These are phyloP conservation scores for Dissophora ornata DNA, from an alignment of 192 early-diverging fungal genomes.

Conservation along the genomic window DNA sequence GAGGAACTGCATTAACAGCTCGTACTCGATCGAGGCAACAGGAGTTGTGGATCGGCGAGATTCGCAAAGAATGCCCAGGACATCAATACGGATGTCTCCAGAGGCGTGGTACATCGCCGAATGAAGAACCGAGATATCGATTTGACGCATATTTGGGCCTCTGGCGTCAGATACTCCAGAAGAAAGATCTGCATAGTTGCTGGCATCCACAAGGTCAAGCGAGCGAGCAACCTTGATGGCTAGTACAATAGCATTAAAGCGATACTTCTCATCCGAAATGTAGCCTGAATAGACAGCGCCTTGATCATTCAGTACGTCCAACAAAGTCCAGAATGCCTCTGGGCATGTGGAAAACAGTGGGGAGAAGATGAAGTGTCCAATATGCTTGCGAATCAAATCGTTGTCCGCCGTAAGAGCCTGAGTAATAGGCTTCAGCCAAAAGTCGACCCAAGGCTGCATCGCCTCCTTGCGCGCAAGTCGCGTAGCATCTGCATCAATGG, in stretches of 20 bases:
- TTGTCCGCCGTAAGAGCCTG: conserved; percentile 62
- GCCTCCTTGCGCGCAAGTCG: conserved; percentile 24
- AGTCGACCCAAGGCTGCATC: conserved; percentile 55
- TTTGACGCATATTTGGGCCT: conserved; percentile 27
- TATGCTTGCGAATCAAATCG: conserved; percentile 65
- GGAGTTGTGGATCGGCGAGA: conserved; percentile 73
- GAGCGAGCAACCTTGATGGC: conserved; percentile 65
- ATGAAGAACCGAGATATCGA: conserved; percentile 60
- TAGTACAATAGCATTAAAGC: conserved; percentile 72
- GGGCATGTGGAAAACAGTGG: conserved; percentile 64
- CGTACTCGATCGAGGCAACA: conserved; percentile 70
- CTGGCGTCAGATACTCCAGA: not conserved
- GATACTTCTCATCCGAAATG: conserved; percentile 52
- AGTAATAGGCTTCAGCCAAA: conserved; percentile 70
- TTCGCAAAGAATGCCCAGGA: conserved; percentile 85
- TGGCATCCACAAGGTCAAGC: conserved; percentile 67
- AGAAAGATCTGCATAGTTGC: conserved; percentile 33
- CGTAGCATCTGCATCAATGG: not conserved
- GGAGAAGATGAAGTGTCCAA: conserved; percentile 65
- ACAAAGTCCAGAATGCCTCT: conserved; percentile 58
- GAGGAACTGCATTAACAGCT: conserved; percentile 74
- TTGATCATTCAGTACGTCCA: conserved; percentile 51
- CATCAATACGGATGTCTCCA: conserved; percentile 78
- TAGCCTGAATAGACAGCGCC: conserved; percentile 17
- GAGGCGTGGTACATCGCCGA: conserved; percentile 80